These are phyloP conservation scores for Calycina marina DNA, from an alignment of 2,329 filamentous ascomycete species.

Conservation along the genomic window DNA sequence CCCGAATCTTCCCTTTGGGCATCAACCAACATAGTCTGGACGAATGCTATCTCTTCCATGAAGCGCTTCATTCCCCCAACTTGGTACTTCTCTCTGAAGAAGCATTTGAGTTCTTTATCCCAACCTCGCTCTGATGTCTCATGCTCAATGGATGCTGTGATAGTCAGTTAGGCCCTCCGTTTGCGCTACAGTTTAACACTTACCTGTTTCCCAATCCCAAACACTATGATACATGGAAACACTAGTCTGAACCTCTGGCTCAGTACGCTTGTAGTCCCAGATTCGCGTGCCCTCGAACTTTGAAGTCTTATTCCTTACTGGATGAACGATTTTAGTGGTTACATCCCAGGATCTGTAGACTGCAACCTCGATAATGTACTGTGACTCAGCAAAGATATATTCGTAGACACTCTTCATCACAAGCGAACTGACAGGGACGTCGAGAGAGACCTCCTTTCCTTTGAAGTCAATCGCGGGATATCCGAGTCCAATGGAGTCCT, in stretches of 20 bases:
- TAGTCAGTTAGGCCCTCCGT: no score
- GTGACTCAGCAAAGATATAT: slow-evolving; percentile 12
- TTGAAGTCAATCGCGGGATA: slow-evolving; percentile 14
- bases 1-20: no score
- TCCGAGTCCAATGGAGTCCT: slow-evolving; percentile 13
- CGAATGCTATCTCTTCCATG: neutral
- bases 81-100: slow-evolving; percentile 11
- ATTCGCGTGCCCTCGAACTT: no score
- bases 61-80: neutral
- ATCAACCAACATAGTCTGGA: slow-evolving; percentile 3
- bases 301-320: no score
- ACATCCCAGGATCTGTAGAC: slow-evolving; percentile 19
- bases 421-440: slow-evolving; percentile 10
- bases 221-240: slow-evolving; percentile 18
- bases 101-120: slow-evolving; percentile 14
- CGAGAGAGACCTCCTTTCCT: slow-evolving; percentile 4
- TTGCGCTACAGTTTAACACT: no score
- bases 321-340: slow-evolving; percentile 5
- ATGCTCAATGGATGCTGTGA: slow-evolving; percentile 13
- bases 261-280: no score
- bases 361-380: slow-evolving; percentile 18
- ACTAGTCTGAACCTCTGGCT: slow-evolving; percentile 13
- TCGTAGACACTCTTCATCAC: slow-evolving; percentile 15
- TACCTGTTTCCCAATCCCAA: slow-evolving; percentile 20
- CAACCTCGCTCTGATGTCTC: slow-evolving; percentile 12